Conservation (phyloP, 805 yeast genomes). For the Zygoascus flipseniorum region DNA sequence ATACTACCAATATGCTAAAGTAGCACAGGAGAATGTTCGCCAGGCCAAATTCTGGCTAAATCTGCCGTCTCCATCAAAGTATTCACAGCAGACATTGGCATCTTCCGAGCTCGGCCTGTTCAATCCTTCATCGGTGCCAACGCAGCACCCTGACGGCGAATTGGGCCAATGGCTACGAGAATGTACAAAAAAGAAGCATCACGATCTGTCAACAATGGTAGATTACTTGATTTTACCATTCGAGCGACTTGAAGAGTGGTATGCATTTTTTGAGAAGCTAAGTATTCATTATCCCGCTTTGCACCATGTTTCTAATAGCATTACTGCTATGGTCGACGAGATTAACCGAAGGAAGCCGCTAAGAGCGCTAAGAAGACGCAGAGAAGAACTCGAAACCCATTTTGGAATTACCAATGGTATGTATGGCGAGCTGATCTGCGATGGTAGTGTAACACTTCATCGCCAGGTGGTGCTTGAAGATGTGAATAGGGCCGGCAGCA, state of each 20-base stretch:
- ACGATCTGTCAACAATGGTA: slow-evolving; percentile 11
- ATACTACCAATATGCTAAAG: slow-evolving; percentile 16
- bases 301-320: slow-evolving; percentile 5
- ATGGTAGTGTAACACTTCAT: slow-evolving; percentile 10
- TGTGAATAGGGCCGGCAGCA: slow-evolving; percentile 4
- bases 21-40: slow-evolving; percentile 9
- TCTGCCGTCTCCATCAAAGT: neutral
- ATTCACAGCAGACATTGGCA: neutral
- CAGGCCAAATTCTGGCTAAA: slow-evolving; percentile 8
- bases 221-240: slow-evolving; percentile 19
- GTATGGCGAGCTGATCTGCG: slow-evolving; percentile 13
- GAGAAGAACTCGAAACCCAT: slow-evolving; percentile 10
- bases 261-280: slow-evolving; percentile 10
- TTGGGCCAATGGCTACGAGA: slow-evolving; percentile 19
- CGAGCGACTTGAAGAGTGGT: slow-evolving; percentile 11
- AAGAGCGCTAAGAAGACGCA: slow-evolving; percentile 8
- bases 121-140: slow-evolving; percentile 5
- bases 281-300: slow-evolving; percentile 4
- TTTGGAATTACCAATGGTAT: slow-evolving; percentile 7
- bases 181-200: slow-evolving; percentile 7
- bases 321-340: slow-evolving; percentile 8
- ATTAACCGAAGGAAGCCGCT: slow-evolving; percentile 13
- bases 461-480: slow-evolving; percentile 9
- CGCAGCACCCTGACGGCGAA: slow-evolving; percentile 9
- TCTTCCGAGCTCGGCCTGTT: neutral